Conservation (phyloP, 352 stramenopile genomes). For the Globisporangium polare region DNA sequence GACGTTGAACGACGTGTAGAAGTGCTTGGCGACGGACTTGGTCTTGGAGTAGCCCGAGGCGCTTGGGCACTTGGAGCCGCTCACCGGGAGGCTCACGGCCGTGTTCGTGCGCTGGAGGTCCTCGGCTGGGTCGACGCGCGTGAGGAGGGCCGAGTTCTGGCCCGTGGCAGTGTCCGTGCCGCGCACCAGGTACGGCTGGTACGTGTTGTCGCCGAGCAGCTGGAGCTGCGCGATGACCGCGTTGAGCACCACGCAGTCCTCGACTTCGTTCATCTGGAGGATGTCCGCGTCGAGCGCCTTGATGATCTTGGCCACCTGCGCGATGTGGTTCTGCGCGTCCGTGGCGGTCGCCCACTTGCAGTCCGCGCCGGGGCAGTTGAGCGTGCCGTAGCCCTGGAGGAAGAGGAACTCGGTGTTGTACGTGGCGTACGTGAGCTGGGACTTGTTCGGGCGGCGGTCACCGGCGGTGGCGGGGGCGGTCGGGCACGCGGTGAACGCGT, state of each 20-base stretch:
- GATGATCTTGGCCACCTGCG: conserved; percentile 46
- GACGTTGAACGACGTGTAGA: conserved; percentile 68
- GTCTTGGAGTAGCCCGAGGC: conserved; percentile 32
- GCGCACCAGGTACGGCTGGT: conserved; percentile 59
- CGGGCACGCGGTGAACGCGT: conserved; percentile 35
- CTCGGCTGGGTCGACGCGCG: conserved; percentile 50
- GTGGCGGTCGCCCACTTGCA: conserved; percentile 48
- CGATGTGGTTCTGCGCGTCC: conserved; percentile 42
- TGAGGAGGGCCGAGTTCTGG: conserved; percentile 64
- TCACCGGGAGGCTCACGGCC: conserved; percentile 36
- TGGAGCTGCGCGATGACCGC: conserved; percentile 45
- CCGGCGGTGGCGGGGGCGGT: conserved; percentile 32
- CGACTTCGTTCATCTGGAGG: conserved; percentile 62
- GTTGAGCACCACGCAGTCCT: conserved; percentile 49
- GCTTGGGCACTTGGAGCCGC: conserved; percentile 46
- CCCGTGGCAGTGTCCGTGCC: conserved; percentile 61
- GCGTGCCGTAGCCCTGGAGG: conserved; percentile 32
- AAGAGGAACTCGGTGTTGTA: conserved; percentile 69
- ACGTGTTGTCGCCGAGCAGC: conserved; percentile 43
- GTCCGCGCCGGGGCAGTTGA: conserved; percentile 41
- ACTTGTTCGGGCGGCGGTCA: conserved; percentile 42
- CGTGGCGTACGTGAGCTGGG: conserved; percentile 58
- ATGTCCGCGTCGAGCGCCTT: conserved; percentile 56
- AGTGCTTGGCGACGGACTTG: conserved; percentile 66
- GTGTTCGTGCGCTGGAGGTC: conserved; percentile 38